Evolutionary conservation across 2,329 filamentous ascomycete species (phyloP), one percentile per base, ranked within the genome.

Genomic region (Fusarium sublunatum): DNA sequence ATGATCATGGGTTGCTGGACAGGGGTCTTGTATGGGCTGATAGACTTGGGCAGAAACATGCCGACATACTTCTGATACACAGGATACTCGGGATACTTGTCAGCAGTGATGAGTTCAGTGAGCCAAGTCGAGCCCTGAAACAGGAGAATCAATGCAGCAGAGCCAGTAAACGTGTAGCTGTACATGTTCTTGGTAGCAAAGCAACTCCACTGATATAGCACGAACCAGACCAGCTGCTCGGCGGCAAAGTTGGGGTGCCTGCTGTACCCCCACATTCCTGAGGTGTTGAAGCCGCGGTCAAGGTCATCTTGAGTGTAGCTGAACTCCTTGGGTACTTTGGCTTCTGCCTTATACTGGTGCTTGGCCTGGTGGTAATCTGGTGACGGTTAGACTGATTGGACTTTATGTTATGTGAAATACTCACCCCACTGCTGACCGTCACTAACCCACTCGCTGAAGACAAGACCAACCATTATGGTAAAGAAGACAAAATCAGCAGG

Each of bases 241-340:
- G 91, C 92, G 6, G 91, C 87, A 73, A 98, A 99, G 76, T 99
- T 99, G 43, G 95, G 95, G 75, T 99, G 96, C 41, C 95, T 86
- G 68, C 90, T 94, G 80, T 89, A 93, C 1, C 88, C 89, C 89
- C 91, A 99, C 7, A 99, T 81, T 0, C 95, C 95, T 5, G 83
- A 87, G 8, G 91, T 90, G 64, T 91, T 83, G 78, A 99, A 99
- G 38, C 95, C 95, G 34, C 94, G 90, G 64, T 97, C 92, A 25
- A 99, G 85, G 50, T 97, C 92, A 58, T 87, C 86, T 66, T 89
- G 87, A 1, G 82, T 83, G 75, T 84, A 93, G 22, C 78, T 61
- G 44, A 45, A 61, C 19, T 40, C 32, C 29, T 32, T 53, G 8
- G 63, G 63, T 5, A 66, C 63, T 40, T 59, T 65, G 24, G 62